Conservation (phyloP, 805 yeast species). For the Ogataea pilisensis region DNA sequence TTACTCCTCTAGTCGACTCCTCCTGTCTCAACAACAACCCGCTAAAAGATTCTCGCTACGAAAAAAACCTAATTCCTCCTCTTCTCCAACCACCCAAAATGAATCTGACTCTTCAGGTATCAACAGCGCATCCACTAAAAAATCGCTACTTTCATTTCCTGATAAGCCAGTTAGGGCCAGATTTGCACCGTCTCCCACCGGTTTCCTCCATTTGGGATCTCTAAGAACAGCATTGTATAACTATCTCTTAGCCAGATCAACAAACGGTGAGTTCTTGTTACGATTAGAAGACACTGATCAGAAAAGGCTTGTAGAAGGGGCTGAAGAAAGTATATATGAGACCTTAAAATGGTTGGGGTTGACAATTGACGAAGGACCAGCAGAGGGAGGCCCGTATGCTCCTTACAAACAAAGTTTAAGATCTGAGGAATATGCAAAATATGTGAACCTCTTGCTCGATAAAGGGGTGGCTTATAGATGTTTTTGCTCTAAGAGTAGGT, state of each 20-base stretch:
- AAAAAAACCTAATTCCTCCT: neutral
- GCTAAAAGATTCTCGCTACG: neutral
- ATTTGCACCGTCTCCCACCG: constrained; percentile 98
- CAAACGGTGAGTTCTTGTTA: constrained; percentile 76
- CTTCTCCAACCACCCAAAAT: neutral
- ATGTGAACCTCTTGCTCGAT: constrained; percentile 53
- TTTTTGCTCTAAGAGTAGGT: constrained; percentile 76
- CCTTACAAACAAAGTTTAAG: constrained; percentile 90
- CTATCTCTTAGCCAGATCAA: constrained; percentile 71
- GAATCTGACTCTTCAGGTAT: too few relatives aligned
- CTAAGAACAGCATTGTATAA: constrained; percentile 90
- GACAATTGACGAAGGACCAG: constrained; percentile 81
- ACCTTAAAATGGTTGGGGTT: constrained; percentile 77
- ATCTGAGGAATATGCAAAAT: constrained; percentile 54
- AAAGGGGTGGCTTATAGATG: constrained; percentile 81
- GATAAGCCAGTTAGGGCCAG: constrained; percentile 69
- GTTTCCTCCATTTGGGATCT: constrained; percentile 90
- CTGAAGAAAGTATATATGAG: constrained; percentile 75
- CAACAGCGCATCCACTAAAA: too few relatives aligned
- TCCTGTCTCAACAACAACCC: neutral
- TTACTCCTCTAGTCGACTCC: neutral
- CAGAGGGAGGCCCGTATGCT: constrained; percentile 67
- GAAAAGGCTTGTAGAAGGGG: constrained; percentile 70
- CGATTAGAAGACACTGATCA: constrained; percentile 94
- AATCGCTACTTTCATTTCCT: constrained; percentile 28